A percentile compares a stretch with the other conserved stretches of the same genome.
Conservation (phyloP, 2,329 filamentous ascomycete species). For the Diaporthe longicolla region DNA sequence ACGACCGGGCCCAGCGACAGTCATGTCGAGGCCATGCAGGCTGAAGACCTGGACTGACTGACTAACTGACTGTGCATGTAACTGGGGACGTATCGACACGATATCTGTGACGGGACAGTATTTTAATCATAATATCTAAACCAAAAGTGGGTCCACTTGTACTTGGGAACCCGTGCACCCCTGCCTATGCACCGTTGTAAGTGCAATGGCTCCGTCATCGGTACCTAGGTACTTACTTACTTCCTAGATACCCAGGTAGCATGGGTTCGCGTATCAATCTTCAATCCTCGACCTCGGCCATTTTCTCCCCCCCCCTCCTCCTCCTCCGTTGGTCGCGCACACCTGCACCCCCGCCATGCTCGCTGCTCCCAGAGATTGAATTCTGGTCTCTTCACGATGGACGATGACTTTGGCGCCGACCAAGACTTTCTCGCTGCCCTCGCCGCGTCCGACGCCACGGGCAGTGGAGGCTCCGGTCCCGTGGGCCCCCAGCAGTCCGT, state of each 20-base stretch:
- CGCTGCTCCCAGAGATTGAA: neutral
- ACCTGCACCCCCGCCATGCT: neutral
- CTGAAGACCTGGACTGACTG: slow-evolving; percentile 45
- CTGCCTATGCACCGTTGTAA: neutral
- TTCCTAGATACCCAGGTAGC: too few species aligned
- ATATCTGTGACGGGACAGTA: too few species aligned
- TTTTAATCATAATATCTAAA: neutral
- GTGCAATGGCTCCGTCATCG: too few species aligned
- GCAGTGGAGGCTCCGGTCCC: slow-evolving; percentile 42
- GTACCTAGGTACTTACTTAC: neutral
- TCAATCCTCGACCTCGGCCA: neutral
- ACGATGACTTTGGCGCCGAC: slow-evolving; percentile 72
- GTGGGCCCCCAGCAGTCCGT: slow-evolving; percentile 54
- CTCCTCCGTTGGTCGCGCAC: neutral
- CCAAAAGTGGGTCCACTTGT: too few species aligned
- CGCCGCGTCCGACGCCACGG: slow-evolving; percentile 59
- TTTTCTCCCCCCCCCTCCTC: neutral
- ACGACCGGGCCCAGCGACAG: slow-evolving; percentile 49
- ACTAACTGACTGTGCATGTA: too few species aligned
- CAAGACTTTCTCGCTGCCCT: slow-evolving; percentile 70
- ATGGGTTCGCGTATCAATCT: neutral
- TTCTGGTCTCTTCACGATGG: slow-evolving; percentile 49
- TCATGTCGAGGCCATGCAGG: slow-evolving; percentile 50
- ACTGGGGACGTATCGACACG: too few species aligned
- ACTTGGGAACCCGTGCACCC: too few species aligned